These are phyloP conservation scores for Urochloa ruziziensis DNA, from an alignment of 176 grass and related monocot species.

Conservation along the genomic window DNA sequence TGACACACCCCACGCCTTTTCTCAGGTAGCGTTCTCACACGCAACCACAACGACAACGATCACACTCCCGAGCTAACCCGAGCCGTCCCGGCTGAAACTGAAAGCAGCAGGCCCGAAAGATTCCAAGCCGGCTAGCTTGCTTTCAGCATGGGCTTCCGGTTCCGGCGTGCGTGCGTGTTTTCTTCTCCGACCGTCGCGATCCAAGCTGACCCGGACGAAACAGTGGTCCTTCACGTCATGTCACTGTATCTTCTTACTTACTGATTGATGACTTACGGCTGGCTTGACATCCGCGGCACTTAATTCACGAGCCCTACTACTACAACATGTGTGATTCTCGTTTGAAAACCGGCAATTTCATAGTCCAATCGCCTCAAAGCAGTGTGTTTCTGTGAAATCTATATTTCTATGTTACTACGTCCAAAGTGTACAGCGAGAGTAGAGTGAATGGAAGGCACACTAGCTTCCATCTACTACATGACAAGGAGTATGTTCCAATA, in stretches of 20 bases:
- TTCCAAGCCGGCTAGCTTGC: background rate
- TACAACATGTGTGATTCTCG: too few species aligned
- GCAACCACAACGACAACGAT: background rate
- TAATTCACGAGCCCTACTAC: too few species aligned
- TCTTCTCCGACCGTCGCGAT: background rate
- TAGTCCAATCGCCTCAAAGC: too few species aligned
- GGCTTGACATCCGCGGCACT: too few species aligned
- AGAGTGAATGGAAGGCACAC: background rate
- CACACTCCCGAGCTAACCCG: background rate
- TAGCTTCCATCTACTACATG: background rate
- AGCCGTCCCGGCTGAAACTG: background rate
- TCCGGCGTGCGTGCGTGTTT: background rate
- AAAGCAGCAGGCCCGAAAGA: background rate
- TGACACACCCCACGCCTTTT: background rate
- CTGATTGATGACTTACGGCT: too few species aligned
- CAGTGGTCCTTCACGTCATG: background rate
- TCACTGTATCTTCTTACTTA: background rate
- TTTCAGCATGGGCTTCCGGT: background rate
- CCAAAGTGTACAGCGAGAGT: background rate
- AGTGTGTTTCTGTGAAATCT: too few species aligned
- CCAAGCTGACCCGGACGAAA: background rate
- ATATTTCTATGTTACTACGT: too few species aligned
- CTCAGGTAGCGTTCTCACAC: background rate
- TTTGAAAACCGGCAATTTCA: too few species aligned
- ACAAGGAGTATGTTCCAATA: too few species aligned